These are phyloP conservation scores for Filobasidium wieringae DNA, from an alignment of 768 basidiomycete genomes.

Conservation along the genomic window DNA sequence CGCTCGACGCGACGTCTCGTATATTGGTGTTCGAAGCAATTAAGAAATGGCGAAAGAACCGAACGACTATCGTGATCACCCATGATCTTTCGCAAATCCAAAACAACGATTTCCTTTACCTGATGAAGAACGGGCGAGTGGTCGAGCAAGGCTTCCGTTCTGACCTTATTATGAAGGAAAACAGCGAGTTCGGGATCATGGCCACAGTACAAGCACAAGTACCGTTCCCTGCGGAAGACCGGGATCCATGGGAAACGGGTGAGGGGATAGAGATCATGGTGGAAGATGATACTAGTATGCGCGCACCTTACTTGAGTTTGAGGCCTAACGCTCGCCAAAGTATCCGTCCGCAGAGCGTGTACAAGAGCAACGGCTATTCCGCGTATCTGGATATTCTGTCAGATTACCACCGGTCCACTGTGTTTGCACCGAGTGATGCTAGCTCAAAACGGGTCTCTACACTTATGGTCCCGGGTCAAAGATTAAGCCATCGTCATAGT, in stretches of 20 bases:
- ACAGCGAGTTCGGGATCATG: slow-evolving; percentile 65
- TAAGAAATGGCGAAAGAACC: slow-evolving; percentile 58
- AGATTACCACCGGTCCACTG: slow-evolving; percentile 17
- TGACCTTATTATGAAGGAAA: slow-evolving; percentile 53
- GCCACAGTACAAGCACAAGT: slow-evolving; percentile 47
- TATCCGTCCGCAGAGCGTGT: not conserved
- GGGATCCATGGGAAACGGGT: slow-evolving; percentile 20
- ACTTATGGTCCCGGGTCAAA: not conserved
- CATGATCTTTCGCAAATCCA: slow-evolving; percentile 82
- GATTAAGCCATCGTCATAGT: not conserved
- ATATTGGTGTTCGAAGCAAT: slow-evolving; percentile 61
- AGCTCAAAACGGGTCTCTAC: not conserved
- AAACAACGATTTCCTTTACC: slow-evolving; percentile 73
- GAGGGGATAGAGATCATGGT: slow-evolving; percentile 43
- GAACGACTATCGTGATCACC: slow-evolving; percentile 86
- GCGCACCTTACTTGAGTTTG: not conserved
- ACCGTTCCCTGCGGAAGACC: slow-evolving; percentile 39
- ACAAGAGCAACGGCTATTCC: not conserved
- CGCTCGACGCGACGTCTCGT: slow-evolving; percentile 72
- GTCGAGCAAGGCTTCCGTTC: slow-evolving; percentile 76
- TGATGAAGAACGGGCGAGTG: slow-evolving; percentile 66
- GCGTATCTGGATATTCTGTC: slow-evolving; percentile 31
- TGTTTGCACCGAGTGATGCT: not conserved
- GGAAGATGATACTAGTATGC: not conserved
- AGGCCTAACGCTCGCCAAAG: not conserved